These are phyloP conservation scores for Clonostachys rosea DNA, from an alignment of 2,329 filamentous ascomycete species.

Conservation along the genomic window DNA sequence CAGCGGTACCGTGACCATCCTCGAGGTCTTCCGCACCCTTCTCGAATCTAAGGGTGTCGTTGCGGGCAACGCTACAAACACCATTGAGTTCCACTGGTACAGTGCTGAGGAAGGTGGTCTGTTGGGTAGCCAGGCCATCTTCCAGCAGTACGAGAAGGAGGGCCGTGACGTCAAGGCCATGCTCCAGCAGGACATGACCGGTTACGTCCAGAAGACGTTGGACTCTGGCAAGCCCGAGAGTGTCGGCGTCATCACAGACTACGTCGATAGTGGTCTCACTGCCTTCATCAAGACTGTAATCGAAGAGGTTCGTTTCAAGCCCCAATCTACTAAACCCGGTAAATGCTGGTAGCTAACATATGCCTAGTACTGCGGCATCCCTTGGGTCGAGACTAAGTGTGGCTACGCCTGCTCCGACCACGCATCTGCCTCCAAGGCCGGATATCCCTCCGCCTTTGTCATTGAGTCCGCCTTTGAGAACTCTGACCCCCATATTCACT, in stretches of 20 bases:
- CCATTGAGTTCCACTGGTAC: constrained; percentile 96
- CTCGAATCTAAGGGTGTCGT: constrained; percentile 68
- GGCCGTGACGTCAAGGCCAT: constrained; percentile 83
- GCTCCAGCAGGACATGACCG: constrained; percentile 98
- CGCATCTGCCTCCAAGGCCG: constrained; percentile 67
- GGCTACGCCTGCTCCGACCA: constrained; percentile 82
- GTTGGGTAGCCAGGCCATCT: constrained; percentile 85
- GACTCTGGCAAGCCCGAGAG: constrained; percentile 79
- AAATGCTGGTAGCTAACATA: background rate
- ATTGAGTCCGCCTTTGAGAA: constrained; percentile 69
- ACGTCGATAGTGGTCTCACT: constrained; percentile 76
- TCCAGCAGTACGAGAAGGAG: constrained; percentile 70
- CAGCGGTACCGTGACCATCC: constrained; percentile 87
- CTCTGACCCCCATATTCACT: constrained; percentile 65
- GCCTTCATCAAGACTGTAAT: constrained; percentile 88
- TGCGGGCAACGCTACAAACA: constrained; percentile 72
- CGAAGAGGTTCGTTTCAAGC: constrained; percentile 33
- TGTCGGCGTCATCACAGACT: constrained; percentile 91
- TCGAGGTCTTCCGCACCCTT: constrained; percentile 82
- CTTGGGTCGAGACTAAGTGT: constrained; percentile 82
- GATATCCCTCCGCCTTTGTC: constrained; percentile 71
- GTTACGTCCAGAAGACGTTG: constrained; percentile 77
- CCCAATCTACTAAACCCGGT: background rate
- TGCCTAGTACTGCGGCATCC: constrained; percentile 78
- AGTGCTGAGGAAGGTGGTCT: constrained; percentile 85